Conservation (phyloP, 108 stramenopile genomes). For the Conticribra weissflogii region DNA sequence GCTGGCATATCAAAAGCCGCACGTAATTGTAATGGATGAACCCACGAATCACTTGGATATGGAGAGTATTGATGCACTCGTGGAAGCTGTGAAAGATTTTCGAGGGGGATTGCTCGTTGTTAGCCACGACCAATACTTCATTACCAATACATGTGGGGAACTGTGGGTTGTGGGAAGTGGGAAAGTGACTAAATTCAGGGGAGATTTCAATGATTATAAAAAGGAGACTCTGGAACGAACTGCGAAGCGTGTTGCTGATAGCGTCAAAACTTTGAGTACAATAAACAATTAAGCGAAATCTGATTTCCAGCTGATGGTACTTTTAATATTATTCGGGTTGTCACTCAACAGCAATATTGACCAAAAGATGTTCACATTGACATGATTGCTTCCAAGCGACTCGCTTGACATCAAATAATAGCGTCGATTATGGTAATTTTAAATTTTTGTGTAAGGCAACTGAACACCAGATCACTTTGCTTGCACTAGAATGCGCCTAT, state of each 20-base stretch:
- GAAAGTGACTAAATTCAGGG: slow-evolving; percentile 68
- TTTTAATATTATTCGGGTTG: too few species aligned
- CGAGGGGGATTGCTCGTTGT: slow-evolving; percentile 93
- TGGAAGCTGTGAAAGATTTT: slow-evolving; percentile 85
- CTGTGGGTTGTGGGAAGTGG: slow-evolving; percentile 88
- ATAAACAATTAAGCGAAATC: slow-evolving; percentile 49
- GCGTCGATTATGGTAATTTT: too few species aligned
- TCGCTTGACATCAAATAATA: too few species aligned
- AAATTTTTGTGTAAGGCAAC: too few species aligned
- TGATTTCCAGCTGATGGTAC: too few species aligned
- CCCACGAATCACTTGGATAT: slow-evolving; percentile 92
- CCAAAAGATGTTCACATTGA: too few species aligned
- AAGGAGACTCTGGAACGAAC: slow-evolving; percentile 74
- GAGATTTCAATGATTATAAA: slow-evolving; percentile 87
- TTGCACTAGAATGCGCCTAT: too few species aligned
- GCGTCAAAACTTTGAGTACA: slow-evolving; percentile 71
- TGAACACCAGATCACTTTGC: too few species aligned
- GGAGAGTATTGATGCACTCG: slow-evolving; percentile 96
- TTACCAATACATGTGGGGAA: slow-evolving; percentile 77
- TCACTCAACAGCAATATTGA: too few species aligned
- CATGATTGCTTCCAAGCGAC: too few species aligned
- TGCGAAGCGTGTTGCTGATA: slow-evolving; percentile 79
- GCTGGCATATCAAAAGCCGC: slow-evolving; percentile 92
- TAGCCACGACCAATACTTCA: slow-evolving; percentile 94
- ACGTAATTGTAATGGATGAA: slow-evolving; percentile 96